Percentiles rank a stretch among this genome's conserved stretches.
Conservation (phyloP, 345 rosid genomes). For the Aquilaria malaccensis region DNA sequence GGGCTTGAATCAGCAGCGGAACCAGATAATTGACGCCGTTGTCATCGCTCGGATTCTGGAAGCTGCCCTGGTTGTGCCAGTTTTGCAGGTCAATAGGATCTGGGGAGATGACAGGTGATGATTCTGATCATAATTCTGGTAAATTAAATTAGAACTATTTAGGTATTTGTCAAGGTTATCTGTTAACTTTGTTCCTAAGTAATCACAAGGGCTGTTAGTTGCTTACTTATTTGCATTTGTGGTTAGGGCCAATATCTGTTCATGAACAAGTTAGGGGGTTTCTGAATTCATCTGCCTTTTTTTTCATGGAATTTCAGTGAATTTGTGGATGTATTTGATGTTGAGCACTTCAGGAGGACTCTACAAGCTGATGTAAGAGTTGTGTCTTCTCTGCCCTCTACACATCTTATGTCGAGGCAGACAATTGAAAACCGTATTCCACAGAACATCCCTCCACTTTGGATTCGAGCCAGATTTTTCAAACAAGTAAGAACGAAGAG, state of each 20-base stretch:
- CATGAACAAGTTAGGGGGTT: background rate
- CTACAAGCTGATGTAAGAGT: conserved; percentile 50
- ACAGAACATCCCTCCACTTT: conserved; percentile 47
- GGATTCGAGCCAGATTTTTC: conserved; percentile 63
- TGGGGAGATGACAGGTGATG: conserved; percentile 73
- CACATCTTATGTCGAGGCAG: conserved; percentile 55
- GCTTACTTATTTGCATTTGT: too few relatives aligned
- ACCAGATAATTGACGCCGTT: conserved; percentile 71
- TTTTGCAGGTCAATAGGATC: conserved; percentile 57
- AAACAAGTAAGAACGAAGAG: conserved; percentile 28
- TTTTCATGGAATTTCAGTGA: conserved; percentile 32
- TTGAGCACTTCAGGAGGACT: conserved; percentile 59
- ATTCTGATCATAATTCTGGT: too few relatives aligned
- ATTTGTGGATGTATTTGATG: conserved; percentile 55
- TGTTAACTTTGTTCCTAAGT: too few relatives aligned
- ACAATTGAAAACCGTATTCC: conserved; percentile 51
- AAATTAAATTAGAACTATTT: background rate
- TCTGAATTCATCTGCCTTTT: background rate
- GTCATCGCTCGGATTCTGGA: conserved; percentile 70
- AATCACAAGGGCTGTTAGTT: too few relatives aligned
- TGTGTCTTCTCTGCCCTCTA: conserved; percentile 65
- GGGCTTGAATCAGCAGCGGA: conserved; percentile 66
- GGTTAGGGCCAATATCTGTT: background rate
- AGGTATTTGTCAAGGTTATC: background rate
- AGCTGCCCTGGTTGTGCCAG: conserved; percentile 65